Conservation (phyloP, 2,329 filamentous ascomycete species). For the Lachnellula willkommii region DNA sequence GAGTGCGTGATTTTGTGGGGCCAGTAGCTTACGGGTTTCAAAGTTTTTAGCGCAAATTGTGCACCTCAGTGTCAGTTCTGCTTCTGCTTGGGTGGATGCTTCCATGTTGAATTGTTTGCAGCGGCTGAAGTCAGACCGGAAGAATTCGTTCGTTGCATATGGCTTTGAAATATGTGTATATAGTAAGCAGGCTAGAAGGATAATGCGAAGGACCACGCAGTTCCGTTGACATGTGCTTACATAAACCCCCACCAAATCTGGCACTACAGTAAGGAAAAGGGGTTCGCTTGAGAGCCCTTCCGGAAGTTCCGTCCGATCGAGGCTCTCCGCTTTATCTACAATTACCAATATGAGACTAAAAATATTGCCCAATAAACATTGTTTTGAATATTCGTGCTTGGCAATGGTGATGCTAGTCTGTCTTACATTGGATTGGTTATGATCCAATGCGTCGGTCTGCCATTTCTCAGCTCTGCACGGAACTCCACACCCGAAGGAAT, state of each 20-base stretch:
- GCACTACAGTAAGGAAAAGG: too few relatives aligned
- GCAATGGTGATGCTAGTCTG: too few relatives aligned
- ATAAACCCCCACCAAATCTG: not conserved
- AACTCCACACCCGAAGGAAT: not conserved
- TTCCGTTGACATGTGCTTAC: not conserved
- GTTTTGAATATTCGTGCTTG: too few relatives aligned
- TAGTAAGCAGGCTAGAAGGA: too few relatives aligned
- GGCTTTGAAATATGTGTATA: not conserved
- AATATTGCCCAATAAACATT: too few relatives aligned
- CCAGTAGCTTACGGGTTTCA: constrained; percentile 6
- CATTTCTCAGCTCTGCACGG: not conserved
- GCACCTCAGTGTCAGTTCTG: constrained; percentile 6
- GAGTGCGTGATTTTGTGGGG: not conserved
- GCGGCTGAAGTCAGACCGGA: not conserved
- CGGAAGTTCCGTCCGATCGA: too few relatives aligned
- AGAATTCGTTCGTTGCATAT: not conserved
- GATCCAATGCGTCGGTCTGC: not conserved
- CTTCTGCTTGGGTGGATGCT: not conserved
- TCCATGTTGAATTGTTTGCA: not conserved
- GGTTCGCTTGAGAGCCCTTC: too few relatives aligned
- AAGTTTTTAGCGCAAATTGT: constrained; percentile 16
- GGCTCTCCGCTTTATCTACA: too few relatives aligned
- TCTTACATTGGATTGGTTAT: not conserved
- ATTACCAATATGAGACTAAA: too few relatives aligned
- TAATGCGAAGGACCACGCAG: not conserved